Evolutionary conservation across 1,139 yeast species (phyloP), one percentile per base, ranked within the genome.

Genomic region (Spencermartinsiella ligniputridi): DNA sequence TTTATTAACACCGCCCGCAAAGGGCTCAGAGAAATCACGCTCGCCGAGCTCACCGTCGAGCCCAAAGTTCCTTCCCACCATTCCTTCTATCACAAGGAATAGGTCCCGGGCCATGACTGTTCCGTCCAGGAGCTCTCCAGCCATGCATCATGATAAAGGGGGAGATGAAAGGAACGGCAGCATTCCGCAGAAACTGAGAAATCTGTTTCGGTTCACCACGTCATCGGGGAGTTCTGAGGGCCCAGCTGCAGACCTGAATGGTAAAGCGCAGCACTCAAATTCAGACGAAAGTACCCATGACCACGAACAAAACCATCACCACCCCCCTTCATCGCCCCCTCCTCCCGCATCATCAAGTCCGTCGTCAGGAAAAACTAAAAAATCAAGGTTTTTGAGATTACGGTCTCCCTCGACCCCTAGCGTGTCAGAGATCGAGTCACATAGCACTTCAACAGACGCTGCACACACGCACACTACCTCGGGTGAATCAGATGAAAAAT

Each of bases 391-490:
- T 6, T 55, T 69, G 39, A 53, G 72, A 33, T 55, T 69, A 40
- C 61, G 74, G 18, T 70, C 74, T 2, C 73, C 74, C 0, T 68
- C 73, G 3, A 55, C 59, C 30, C 62, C 63, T 19, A 19, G 39
- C 11, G 30, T 54, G 54, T 13, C 55, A 51, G 9, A n/a, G n/a
- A n/a, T n/a, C n/a, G n/a, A n/a, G n/a, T n/a, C n/a, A n/a, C n/a
- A n/a, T n/a, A n/a, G 8, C 32, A 5, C 35, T 16, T 15, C 40
- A 18, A 18, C 3, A 11, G 35, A 33, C 41, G 21, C 42, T 27
- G n/a, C 37, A 24, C 19, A 55, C 63, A 9, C 68, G 69, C 32
- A 50, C 47, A 25, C 63, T 52, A 21, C 50, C 51, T 35, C 42
- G 54, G 40, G 54, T 32, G 61, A n/a, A n/a, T n/a, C n/a, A n/a